Evolutionary conservation across 345 rosid species (phyloP), one percentile per base, ranked within the genome.

Genomic region (Salix suchowensis): DNA sequence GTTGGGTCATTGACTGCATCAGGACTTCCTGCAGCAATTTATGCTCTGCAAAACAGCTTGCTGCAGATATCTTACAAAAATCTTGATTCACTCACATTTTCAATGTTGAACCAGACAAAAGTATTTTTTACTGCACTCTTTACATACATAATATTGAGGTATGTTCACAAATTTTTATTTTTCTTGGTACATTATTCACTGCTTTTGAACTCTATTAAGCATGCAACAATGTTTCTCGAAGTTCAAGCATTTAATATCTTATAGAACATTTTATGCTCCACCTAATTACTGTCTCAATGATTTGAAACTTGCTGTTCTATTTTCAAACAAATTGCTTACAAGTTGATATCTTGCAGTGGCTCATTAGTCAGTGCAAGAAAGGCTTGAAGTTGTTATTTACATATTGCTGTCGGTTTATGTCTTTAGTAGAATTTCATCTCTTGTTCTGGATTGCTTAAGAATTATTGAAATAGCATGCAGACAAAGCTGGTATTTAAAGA

Each of bases 31-130:
- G 98, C 98, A 12, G 97, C 95, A 50, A 89, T 96, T 52, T 96
- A 96, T 67, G 99, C 99, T 5, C 79, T 96, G 80, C 98, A 96
- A 81, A 96, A 96, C 84, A 96, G 99, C 84, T 89, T 96, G 92
- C 86, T 96, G 84, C 99, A 94, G 91, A 92, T 96, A 79, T 94
- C 99, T 48, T 96, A 96, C 90, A 86, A 85, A 85, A 92, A 85
- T 88, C 98, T 96, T 40, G 99, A 94, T 85, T 96, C 98, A 24
- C 91, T 96, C 68, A 91, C 98, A 0, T 96, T 96, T 87, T 92
- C 99, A 15, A 89, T 96, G 72, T 87, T 96, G 82, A 96, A 94
- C 88, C 99, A 96, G 89, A 96, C 97, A 14, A 96, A 96, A 82
- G 89, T 96, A 76, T 85, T 96, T 68, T 96, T 91, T 84, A 94